These are phyloP conservation scores for Linnemannia hyalina DNA, from an alignment of 192 early-diverging fungal species.

Conservation along the genomic window DNA sequence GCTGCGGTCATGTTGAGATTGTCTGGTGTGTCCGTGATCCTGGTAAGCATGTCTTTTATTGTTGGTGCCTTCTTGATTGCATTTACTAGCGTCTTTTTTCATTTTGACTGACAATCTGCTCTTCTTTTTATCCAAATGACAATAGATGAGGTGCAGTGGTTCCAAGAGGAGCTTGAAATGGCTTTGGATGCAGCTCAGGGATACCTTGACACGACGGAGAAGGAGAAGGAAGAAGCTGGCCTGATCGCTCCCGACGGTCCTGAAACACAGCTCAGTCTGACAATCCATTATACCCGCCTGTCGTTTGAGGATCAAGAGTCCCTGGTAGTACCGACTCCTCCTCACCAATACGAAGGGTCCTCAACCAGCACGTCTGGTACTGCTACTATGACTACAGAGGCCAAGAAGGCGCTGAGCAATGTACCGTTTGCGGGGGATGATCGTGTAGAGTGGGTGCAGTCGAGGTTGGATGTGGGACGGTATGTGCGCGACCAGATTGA, in stretches of 20 bases:
- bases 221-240: slow-evolving; percentile 38
- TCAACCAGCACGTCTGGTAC: not conserved
- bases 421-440: slow-evolving; percentile 40
- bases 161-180: slow-evolving; percentile 46
- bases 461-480: slow-evolving; percentile 19
- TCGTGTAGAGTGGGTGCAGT: slow-evolving; percentile 27
- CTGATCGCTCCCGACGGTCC: slow-evolving; percentile 18
- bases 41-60: slow-evolving; percentile 14
- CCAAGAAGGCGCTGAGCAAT: slow-evolving; percentile 10
- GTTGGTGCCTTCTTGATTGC: not conserved
- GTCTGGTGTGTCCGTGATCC: slow-evolving; percentile 51
- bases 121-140: not conserved
- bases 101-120: not conserved
- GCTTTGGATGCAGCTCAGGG: slow-evolving; percentile 36
- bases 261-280: slow-evolving; percentile 12
- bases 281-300: slow-evolving; percentile 17
- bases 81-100: not conserved
- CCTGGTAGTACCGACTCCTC: slow-evolving; percentile 12
- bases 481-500: slow-evolving; percentile 29
- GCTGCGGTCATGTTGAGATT: slow-evolving; percentile 17
- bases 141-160: slow-evolving; percentile 53
- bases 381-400: not conserved
- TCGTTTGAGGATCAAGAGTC: slow-evolving; percentile 34
- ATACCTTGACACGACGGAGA: slow-evolving; percentile 20
- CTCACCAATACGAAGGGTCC: not conserved